Conservation (phyloP, 2,329 filamentous ascomycete genomes). For the Fusarium algeriense region DNA sequence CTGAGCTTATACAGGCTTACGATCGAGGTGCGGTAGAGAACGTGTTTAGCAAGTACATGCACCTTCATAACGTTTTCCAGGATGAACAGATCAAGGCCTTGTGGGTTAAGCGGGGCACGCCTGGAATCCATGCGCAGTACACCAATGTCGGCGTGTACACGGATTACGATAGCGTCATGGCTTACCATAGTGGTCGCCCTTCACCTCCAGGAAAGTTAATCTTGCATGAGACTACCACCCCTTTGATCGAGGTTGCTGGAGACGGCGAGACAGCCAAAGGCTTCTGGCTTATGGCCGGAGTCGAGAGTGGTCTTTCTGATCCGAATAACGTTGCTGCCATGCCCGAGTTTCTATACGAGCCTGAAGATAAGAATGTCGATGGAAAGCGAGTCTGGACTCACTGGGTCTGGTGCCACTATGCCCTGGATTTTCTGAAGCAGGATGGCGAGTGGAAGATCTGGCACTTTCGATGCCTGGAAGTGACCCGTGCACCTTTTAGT, state of each 20-base stretch:
- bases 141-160: background rate
- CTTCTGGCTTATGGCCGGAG: background rate
- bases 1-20: accelerated
- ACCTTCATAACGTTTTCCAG: background rate
- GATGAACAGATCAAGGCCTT: background rate
- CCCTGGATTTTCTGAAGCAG: background rate
- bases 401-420: background rate
- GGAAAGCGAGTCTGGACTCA: background rate
- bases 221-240: background rate
- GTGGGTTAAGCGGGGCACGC: background rate
- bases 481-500: background rate
- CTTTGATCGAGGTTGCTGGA: background rate
- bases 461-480: background rate
- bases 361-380: background rate
- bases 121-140: background rate
- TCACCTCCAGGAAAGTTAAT: background rate
- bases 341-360: background rate
- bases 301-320: background rate
- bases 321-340: background rate
- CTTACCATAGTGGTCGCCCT: background rate
- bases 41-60: background rate
- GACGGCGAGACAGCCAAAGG: background rate
- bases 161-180: background rate
- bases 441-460: background rate
- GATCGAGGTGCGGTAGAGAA: background rate